Evolutionary conservation across 208 protist genomes (phyloP), one percentile per base, ranked within the genome.

Genomic region (Leptomonas seymouri): DNA sequence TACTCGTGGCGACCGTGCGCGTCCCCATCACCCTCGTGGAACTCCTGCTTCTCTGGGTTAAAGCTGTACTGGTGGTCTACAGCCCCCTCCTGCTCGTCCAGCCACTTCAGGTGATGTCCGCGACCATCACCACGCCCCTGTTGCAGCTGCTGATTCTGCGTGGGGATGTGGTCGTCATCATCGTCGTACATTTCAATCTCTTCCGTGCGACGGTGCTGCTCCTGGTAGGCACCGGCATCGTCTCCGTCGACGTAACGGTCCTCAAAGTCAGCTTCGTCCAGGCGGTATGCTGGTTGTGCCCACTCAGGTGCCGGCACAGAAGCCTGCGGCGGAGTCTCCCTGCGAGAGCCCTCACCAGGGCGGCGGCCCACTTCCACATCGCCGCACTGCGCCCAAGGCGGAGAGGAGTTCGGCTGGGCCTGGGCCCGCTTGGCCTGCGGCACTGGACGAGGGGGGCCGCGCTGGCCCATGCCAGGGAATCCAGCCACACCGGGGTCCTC

Each of bases 401-500:
- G 72, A 49, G 80, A 88, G 25, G 80, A 61, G 60, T 76, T 76
- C 36, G 75, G 76, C 57, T 56, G 16, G 15, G 67, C 64, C 20
- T 54, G 58, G 39, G 77, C 74, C 48, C 76, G 79, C 18, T 68
- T 25, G 16, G 81, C 23, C 64, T 67, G 74, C 53, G 68, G 49
- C 23, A 59, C 30, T 14, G 39, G 46, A 8, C 61, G 69, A 2
- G 76, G 62, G 21, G 61, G 11, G 57, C 67, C 67, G 30, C 58
- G 34, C 28, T 83, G 18, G 15, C 83, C 80, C 80, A 86, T 84
- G 20, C 77, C 80, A 27, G 71, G 75, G 45, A 89, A 83, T 27
- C 77, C 83, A 1, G 67, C 67, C 20, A 83, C 57, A 8, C 68
- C 77, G 1, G 60, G 54, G 21, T 50, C 71, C 51, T 61, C 66